Evolutionary conservation across 306 rosid genomes (phyloP).

Genomic region (Prunus dulcis): DNA sequence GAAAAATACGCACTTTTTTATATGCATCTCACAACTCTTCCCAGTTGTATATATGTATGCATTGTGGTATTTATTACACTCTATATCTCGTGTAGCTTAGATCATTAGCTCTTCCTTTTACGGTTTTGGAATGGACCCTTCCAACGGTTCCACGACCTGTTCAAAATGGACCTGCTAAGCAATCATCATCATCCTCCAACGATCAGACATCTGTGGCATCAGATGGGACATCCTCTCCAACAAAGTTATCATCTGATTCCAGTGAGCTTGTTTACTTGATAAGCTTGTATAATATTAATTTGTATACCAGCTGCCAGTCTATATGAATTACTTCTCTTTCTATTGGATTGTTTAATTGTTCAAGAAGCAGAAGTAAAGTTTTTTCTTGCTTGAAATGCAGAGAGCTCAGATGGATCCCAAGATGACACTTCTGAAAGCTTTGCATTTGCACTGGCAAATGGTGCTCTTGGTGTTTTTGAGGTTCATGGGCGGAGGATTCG

Average conservation of each 20-base stretch:
- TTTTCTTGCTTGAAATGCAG: slow-evolving; percentile 32
- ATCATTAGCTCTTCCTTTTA: slow-evolving; percentile 99
- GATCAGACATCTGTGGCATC: slow-evolving; percentile 38
- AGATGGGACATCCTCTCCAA: slow-evolving; percentile 46
- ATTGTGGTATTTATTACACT: slow-evolving; percentile 42
- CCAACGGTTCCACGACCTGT: slow-evolving; percentile 81
- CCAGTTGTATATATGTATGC: neutral
- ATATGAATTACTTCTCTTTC: slow-evolving; percentile 22
- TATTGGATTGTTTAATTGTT: slow-evolving; percentile 22
- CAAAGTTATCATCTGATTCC: slow-evolving; percentile 50
- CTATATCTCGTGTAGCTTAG: slow-evolving; percentile 94
- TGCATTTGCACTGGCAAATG: slow-evolving; percentile 90
- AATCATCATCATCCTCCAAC: slow-evolving; percentile 34
- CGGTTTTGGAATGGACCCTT: slow-evolving; percentile 99
- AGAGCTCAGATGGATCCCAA: slow-evolving; percentile 71
- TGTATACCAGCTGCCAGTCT: slow-evolving; percentile 18
- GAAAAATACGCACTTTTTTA: neutral
- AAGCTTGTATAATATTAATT: slow-evolving; percentile 27
- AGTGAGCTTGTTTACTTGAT: slow-evolving; percentile 52
- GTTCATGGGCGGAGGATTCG: slow-evolving; percentile 92
- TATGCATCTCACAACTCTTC: neutral
- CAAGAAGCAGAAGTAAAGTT: slow-evolving; percentile 17
- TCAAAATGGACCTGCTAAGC: slow-evolving; percentile 40
- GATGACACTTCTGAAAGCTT: slow-evolving; percentile 91
- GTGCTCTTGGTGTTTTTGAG: slow-evolving; percentile 99